Evolutionary conservation across 352 stramenopile species (phyloP).

Genomic region (Phytophthora nicotianae): DNA sequence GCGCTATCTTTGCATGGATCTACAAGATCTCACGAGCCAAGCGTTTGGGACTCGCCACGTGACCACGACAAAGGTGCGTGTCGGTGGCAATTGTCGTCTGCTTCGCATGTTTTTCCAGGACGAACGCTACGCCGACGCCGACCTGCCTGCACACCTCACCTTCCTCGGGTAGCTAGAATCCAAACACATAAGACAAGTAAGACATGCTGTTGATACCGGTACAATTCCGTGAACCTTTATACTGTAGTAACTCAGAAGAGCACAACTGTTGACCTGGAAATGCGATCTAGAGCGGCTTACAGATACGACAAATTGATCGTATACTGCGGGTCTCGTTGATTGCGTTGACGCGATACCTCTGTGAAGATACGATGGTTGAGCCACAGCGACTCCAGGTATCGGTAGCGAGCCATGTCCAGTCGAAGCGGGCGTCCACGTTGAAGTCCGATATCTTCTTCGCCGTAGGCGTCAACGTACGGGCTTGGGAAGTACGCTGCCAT

Average conservation of each 20-base stretch:
- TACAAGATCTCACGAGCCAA: slow-evolving; percentile 68
- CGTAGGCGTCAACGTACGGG: slow-evolving; percentile 85
- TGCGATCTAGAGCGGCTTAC: slow-evolving; percentile 38
- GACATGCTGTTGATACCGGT: not conserved
- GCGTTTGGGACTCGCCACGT: slow-evolving; percentile 79
- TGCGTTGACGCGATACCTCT: slow-evolving; percentile 86
- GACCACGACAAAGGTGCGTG: slow-evolving; percentile 66
- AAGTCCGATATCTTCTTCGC: slow-evolving; percentile 85
- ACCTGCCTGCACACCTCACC: slow-evolving; percentile 69
- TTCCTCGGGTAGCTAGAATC: slow-evolving; percentile 48
- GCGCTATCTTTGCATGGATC: slow-evolving; percentile 80
- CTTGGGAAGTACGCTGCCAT: slow-evolving; percentile 89
- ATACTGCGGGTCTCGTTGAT: slow-evolving; percentile 87
- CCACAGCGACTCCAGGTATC: slow-evolving; percentile 84
- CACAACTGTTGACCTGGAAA: slow-evolving; percentile 1
- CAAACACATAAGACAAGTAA: not conserved
- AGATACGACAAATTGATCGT: slow-evolving; percentile 88
- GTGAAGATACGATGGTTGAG: slow-evolving; percentile 83
- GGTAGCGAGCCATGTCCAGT: slow-evolving; percentile 74
- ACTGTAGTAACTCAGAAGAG: slow-evolving; percentile 1
- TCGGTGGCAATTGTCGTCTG: slow-evolving; percentile 71
- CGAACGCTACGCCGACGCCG: slow-evolving; percentile 68
- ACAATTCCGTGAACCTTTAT: slow-evolving; percentile 5
- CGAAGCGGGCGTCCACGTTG: slow-evolving; percentile 81
- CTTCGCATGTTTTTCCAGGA: slow-evolving; percentile 85